Evolutionary conservation across 2,329 filamentous ascomycete genomes (phyloP).

Genomic region (Colletotrichum sublineola): DNA sequence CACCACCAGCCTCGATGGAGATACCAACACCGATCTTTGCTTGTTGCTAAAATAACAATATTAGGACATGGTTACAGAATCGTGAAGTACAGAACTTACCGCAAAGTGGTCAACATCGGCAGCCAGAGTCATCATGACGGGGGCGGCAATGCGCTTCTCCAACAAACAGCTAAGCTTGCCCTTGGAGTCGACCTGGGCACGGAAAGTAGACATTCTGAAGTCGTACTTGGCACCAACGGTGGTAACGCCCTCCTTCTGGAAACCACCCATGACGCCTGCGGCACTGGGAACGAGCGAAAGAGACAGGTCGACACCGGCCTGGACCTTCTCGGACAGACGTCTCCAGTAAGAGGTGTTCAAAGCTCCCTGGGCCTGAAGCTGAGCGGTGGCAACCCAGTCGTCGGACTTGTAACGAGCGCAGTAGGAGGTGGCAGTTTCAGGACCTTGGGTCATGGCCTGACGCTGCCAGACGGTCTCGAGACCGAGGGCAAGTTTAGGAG

Average conservation of each 20-base stretch:
- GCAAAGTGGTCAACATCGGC: slow-evolving; percentile 96
- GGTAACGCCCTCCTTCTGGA: slow-evolving; percentile 88
- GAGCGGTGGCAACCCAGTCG: slow-evolving; percentile 93
- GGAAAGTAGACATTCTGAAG: slow-evolving; percentile 95
- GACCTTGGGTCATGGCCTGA: slow-evolving; percentile 83
- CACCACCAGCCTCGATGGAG: slow-evolving; percentile 86
- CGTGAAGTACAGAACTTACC: slow-evolving; percentile 68
- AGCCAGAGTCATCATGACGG: slow-evolving; percentile 93
- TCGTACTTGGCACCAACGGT: slow-evolving; percentile 98
- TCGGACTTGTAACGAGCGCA: slow-evolving; percentile 89
- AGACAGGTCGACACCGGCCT: slow-evolving; percentile 95
- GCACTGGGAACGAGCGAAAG: slow-evolving; percentile 80
- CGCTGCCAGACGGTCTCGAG: slow-evolving; percentile 96
- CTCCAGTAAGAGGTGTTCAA: slow-evolving; percentile 96
- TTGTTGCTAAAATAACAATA: slow-evolving; percentile 75
- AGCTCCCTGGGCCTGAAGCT: slow-evolving; percentile 85
- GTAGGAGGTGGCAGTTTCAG: slow-evolving; percentile 93
- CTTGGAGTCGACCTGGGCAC: slow-evolving; percentile 94
- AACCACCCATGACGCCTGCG: slow-evolving; percentile 80
- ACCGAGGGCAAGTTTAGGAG: slow-evolving; percentile 86
- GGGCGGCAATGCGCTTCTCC: slow-evolving; percentile 95
- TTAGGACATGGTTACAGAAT: slow-evolving; percentile 47
- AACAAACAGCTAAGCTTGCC: slow-evolving; percentile 93
- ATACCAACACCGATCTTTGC: slow-evolving; percentile 96
- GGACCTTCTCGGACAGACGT: slow-evolving; percentile 91